phyloP scores from a whole-genome alignment of 2,329 filamentous ascomycete genomes.

The Hortaea werneckii region DNA sequence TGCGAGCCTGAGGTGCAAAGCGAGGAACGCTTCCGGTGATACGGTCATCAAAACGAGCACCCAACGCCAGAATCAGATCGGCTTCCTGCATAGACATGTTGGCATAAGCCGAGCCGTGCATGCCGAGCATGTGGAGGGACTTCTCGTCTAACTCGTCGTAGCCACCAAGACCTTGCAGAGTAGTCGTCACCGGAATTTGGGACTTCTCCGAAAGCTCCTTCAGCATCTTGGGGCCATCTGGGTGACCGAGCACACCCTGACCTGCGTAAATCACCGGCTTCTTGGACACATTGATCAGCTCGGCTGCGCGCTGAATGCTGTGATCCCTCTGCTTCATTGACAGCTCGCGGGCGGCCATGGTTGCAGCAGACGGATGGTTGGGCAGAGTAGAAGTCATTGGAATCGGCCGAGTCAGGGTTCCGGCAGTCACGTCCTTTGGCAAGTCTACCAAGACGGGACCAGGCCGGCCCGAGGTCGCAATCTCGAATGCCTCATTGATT shows the following conservation, averaged over 20 bases:
- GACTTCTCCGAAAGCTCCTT: slow-evolving; percentile 84
- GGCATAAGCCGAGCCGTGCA: slow-evolving; percentile 94
- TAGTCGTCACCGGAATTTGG: slow-evolving; percentile 89
- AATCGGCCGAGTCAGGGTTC: slow-evolving; percentile 72
- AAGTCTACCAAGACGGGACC: slow-evolving; percentile 92
- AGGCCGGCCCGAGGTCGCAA: slow-evolving; percentile 85
- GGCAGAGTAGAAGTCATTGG: slow-evolving; percentile 66
- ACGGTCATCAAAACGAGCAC: slow-evolving; percentile 91
- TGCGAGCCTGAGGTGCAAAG: slow-evolving; percentile 81
- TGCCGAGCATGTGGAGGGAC: slow-evolving; percentile 94
- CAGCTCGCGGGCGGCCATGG: slow-evolving; percentile 65
- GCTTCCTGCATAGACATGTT: slow-evolving; percentile 98
- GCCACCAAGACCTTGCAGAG: slow-evolving; percentile 82
- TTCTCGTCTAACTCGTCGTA: slow-evolving; percentile 91
- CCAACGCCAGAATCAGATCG: slow-evolving; percentile 89
- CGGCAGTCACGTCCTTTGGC: slow-evolving; percentile 90
- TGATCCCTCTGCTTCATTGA: slow-evolving; percentile 61
- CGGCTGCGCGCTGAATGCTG: slow-evolving; percentile 66
- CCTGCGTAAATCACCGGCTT: slow-evolving; percentile 94
- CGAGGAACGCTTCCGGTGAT: slow-evolving; percentile 73
- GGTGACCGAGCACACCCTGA: slow-evolving; percentile 71
- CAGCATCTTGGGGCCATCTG: slow-evolving; percentile 68
- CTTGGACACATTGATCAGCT: slow-evolving; percentile 78
- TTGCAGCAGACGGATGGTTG: slow-evolving; percentile 74
- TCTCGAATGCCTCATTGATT: slow-evolving; percentile 97